A percentile compares a stretch with the other conserved stretches of the same genome.
These are phyloP conservation scores for Sclerotiophoma versabilis DNA, from an alignment of 2,329 filamentous ascomycete genomes.

Conservation along the genomic window DNA sequence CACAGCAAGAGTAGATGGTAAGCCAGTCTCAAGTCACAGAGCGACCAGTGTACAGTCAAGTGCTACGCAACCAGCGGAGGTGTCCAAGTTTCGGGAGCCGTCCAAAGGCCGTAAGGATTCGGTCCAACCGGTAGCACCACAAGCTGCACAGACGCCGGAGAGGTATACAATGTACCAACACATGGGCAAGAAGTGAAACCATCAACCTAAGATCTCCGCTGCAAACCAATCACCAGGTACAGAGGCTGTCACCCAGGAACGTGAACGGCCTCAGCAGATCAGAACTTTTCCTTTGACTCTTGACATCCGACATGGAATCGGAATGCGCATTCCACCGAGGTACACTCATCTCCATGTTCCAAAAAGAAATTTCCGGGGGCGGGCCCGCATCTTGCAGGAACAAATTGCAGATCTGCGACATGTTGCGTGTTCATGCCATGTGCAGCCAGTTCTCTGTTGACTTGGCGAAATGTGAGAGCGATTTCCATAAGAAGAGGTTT, in stretches of 20 bases:
- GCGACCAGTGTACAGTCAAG: neutral
- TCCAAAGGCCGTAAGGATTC: conserved; percentile 3
- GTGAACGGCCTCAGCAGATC: neutral
- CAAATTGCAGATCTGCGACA: too few species aligned
- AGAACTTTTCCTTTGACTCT: neutral
- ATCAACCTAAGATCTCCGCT: neutral
- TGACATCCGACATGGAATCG: neutral
- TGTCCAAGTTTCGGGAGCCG: neutral
- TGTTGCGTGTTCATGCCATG: too few species aligned
- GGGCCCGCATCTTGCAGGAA: too few species aligned
- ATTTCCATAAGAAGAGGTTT: too few species aligned
- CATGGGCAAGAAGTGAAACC: neutral
- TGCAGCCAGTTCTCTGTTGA: too few species aligned
- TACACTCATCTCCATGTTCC: too few species aligned
- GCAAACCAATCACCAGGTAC: conserved; percentile 1
- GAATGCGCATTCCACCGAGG: neutral
- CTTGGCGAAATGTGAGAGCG: too few species aligned
- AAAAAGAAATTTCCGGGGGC: too few species aligned
- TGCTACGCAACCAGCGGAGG: neutral
- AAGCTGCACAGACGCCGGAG: neutral
- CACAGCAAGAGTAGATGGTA: neutral
- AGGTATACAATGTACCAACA: neutral
- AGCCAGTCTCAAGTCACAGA: neutral
- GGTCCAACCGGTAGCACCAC: neutral
- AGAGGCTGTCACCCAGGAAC: neutral